Evolutionary conservation across 148 eudicot genomes (phyloP).

Genomic region (Fagopyrum esculentum): DNA sequence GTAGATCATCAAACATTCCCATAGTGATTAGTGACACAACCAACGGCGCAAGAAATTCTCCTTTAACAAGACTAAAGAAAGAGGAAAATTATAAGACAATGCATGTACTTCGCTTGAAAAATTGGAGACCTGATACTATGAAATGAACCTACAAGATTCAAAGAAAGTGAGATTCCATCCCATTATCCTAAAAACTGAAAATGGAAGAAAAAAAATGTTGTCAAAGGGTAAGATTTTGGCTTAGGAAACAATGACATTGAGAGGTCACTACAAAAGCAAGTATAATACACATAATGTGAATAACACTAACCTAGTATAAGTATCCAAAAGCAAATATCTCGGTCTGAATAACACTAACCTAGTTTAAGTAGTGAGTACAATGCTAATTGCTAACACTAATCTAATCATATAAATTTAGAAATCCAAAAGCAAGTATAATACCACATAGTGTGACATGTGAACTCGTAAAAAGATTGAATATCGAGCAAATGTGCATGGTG

Average conservation of each 20-base stretch:
- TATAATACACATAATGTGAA: too few species aligned
- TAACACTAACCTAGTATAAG: too few species aligned
- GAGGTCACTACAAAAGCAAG: too few species aligned
- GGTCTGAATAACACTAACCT: too few species aligned
- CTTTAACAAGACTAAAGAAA: background rate
- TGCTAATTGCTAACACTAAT: too few species aligned
- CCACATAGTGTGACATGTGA: too few species aligned
- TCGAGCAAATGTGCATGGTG: too few species aligned
- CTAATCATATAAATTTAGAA: too few species aligned
- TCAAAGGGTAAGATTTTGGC: background rate
- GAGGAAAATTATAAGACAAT: background rate
- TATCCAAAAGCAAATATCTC: too few species aligned
- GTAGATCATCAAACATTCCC: constrained; percentile 88
- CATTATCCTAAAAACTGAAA: background rate
- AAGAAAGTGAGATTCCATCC: background rate
- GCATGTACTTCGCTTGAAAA: background rate
- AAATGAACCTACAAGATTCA: constrained; percentile 5
- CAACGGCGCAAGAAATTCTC: background rate
- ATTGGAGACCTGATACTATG: background rate
- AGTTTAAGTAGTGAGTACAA: too few species aligned
- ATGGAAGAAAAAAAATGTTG: background rate
- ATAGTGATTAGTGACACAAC: constrained; percentile 28
- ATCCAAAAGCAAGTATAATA: too few species aligned
- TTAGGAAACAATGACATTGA: background rate
- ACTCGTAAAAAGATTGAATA: too few species aligned